Evolutionary conservation across 306 rosid genomes (phyloP).

Genomic region (Vigna nakashimae): DNA sequence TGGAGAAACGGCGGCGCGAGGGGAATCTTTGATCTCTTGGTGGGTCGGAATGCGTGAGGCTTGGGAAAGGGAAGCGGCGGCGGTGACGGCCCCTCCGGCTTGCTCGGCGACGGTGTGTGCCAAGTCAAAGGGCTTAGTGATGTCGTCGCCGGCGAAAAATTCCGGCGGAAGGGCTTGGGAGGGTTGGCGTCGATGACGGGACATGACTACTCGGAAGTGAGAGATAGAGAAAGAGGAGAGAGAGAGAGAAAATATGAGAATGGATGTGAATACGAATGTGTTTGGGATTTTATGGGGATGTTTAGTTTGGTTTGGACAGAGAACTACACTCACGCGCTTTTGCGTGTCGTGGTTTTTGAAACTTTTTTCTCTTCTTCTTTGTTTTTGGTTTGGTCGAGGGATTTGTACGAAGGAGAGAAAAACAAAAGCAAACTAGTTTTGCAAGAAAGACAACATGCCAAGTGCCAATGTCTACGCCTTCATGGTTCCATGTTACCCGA

Average conservation of each 20-base stretch:
- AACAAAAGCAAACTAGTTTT: background rate
- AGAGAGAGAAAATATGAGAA: background rate
- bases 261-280: background rate
- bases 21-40: conserved; percentile 17
- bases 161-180: conserved; percentile 49
- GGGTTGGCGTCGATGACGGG: conserved; percentile 54
- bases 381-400: too few species aligned
- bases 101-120: background rate
- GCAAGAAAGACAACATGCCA: conserved; percentile 1
- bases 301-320: background rate
- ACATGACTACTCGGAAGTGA: conserved; percentile 32
- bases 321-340: conserved; percentile 29
- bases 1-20: conserved; percentile 12
- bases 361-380: too few species aligned
- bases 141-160: conserved; percentile 37
- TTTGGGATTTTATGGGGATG: conserved; percentile 14
- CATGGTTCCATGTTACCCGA: background rate
- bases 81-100: background rate
- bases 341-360: background rate
- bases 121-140: conserved; percentile 28
- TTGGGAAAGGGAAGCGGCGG: background rate
- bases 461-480: conserved; percentile 3
- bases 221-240: background rate
- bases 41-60: background rate
- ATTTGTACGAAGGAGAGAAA: background rate